phyloP scores from a whole-genome alignment of 225 moss, liverwort and hornwort genomes.

The Polytrichum commune region DNA sequence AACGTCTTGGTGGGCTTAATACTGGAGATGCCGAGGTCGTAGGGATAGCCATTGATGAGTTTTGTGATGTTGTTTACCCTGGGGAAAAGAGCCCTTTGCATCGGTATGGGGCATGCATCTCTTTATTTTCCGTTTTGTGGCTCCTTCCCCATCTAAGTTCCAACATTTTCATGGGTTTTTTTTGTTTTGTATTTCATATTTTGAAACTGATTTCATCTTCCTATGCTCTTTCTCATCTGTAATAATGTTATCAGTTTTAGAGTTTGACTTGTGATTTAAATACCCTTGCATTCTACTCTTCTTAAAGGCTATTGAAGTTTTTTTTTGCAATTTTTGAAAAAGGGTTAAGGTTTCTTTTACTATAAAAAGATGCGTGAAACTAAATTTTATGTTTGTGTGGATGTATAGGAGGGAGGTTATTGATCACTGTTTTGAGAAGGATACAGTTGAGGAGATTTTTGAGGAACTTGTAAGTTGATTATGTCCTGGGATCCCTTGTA shows the following conservation, averaged over 20 bases:
- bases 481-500: too few species aligned
- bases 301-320: too few species aligned
- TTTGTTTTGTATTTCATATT: too few species aligned
- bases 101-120: conserved; percentile 33
- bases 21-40: conserved; percentile 79
- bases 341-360: too few species aligned
- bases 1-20: conserved; percentile 81
- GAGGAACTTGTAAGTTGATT: conserved; percentile 61
- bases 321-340: too few species aligned
- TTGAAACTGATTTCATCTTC: too few species aligned
- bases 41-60: conserved; percentile 87
- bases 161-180: too few species aligned
- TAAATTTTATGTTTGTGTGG: conserved; percentile 3
- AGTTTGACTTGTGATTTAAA: too few species aligned
- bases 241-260: too few species aligned
- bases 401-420: conserved; percentile 70
- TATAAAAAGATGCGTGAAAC: too few species aligned
- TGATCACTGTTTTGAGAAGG: conserved; percentile 78
- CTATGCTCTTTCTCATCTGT: too few species aligned
- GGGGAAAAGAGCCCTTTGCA: conserved; percentile 83
- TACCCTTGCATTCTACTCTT: too few species aligned
- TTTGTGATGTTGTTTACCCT: conserved; percentile 93
- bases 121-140: not conserved
- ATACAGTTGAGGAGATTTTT: conserved; percentile 83
- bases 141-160: not conserved